phyloP scores from a whole-genome alignment of 176 grass and related monocot genomes.

The Calamus simplicifolius region DNA sequence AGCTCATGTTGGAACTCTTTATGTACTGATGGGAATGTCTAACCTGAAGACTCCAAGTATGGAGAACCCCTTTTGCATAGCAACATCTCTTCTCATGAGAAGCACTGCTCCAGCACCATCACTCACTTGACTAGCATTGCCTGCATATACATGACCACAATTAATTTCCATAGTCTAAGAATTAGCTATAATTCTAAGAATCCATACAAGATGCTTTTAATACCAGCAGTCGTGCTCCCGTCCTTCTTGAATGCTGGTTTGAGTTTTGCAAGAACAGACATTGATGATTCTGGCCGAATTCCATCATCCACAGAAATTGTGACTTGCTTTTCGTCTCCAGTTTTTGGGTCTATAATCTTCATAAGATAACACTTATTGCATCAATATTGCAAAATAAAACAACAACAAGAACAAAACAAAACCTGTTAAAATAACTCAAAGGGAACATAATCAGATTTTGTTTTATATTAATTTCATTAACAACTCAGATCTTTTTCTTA shows the following conservation, averaged over 20 bases:
- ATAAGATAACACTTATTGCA: conserved; percentile 17
- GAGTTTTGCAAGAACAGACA: conserved; percentile 61
- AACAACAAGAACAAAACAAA: no score
- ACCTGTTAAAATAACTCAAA: no score
- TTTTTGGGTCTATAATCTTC: conserved; percentile 87
- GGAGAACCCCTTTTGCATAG: conserved; percentile 70
- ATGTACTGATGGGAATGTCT: not conserved
- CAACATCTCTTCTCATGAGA: conserved; percentile 86
- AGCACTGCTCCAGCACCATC: conserved; percentile 99
- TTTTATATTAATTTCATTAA: no score
- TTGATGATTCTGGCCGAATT: conserved; percentile 64
- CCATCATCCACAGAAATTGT: conserved; percentile 94
- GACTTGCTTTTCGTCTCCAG: conserved; percentile 78
- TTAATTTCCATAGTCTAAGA: no score
- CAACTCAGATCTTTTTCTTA: no score
- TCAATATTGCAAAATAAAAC: not conserved
- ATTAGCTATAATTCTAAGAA: no score
- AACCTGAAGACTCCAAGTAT: conserved; percentile 97
- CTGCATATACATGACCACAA: conserved; percentile 24
- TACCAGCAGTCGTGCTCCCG: conserved; percentile 94
- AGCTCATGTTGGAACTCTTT: no score
- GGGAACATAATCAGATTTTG: no score
- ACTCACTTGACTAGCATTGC: conserved; percentile 98
- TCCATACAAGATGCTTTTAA: conserved; percentile 9
- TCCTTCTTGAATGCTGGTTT: conserved; percentile 93